Base-by-base conservation (phyloP, 2,329 filamentous ascomycete genomes). In the Piedraia hortae region DNA sequence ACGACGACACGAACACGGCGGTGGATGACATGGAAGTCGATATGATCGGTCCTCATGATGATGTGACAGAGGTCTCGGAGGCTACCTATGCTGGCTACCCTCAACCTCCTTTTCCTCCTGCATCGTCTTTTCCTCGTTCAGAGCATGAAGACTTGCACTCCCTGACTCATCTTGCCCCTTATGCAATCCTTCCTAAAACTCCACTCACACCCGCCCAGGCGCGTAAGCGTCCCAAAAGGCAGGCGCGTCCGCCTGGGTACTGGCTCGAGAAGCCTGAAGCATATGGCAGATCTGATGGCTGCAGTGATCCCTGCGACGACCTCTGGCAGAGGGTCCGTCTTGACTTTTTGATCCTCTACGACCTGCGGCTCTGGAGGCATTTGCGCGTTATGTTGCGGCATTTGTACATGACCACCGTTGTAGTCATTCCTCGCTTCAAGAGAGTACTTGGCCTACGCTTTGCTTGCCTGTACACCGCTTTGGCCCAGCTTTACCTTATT, bases 361-460 rank as follows among this genome's bases (percentile, higher is more conserved):
- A 97, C 42, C 50, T 97, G 22, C 59, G 85, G 18, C 65, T 97
- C 57, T 97, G 85, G 85, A 97, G 97, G 48, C 85, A 78, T 42
- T 62, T 88, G 14, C 66, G 85, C 25, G 78, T 82, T 21, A 74
- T 89, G 40, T 58, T 97, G 25, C 68, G 85, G 14, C 73, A 90
- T 30, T 60, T 97, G 1, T 93, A 91, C 46, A 90, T 97, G 35
- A 85, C 75, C 21, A 97, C 85, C 0, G 77, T 97, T 4, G 80
- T 97, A 21, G 77, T 75, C 4, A 77, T 97, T 24, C 82, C 85
- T 4, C 64, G 89, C 40, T 97, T 97, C 58, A 97, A 97, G 50
- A 68, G 82, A 10, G 65, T 97, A 6, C 55, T 97, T 24, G 80
- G 82, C 2, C 53, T 97, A 19, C 65, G 85, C n/a, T 88, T 97